A percentile compares a stretch with the other conserved stretches of the same genome.
Evolutionary conservation across 23 red algal genomes (phyloP).

Genomic region (Chondrus crispus): DNA sequence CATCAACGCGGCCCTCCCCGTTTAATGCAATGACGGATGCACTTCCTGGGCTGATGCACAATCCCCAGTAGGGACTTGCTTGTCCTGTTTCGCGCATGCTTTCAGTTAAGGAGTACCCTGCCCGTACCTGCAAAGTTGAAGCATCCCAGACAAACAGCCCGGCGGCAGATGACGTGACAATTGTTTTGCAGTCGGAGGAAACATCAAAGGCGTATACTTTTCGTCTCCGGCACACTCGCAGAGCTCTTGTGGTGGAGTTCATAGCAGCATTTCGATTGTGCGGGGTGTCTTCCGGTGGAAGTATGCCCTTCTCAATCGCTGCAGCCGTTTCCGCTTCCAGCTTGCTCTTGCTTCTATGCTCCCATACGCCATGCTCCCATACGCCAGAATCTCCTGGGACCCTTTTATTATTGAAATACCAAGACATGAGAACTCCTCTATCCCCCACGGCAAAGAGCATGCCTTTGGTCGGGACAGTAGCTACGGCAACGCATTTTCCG

Average conservation of each 20-base stretch:
- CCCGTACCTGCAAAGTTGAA: constrained; percentile 1
- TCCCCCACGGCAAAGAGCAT: constrained; percentile 56
- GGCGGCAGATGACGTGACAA: constrained; percentile 28
- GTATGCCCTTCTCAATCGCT: neutral
- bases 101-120: neutral
- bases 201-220: constrained; percentile 39
- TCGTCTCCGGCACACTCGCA: constrained; percentile 13
- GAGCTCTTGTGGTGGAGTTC: constrained; percentile 26
- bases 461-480: constrained; percentile 35
- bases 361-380: no score
- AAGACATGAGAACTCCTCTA: constrained; percentile 27
- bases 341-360: neutral
- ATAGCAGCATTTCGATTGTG: neutral
- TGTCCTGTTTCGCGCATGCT: neutral
- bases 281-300: neutral
- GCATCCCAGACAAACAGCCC: constrained; percentile 52
- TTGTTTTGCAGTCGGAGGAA: constrained; percentile 16
- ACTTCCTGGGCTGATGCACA: constrained; percentile 36
- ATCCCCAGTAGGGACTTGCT: constrained; percentile 45
- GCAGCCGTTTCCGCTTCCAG: constrained; percentile 9
- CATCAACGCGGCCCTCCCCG: constrained; percentile 48
- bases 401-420: constrained; percentile 35
- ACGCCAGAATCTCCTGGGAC: constrained; percentile 10
- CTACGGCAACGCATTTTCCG: constrained; percentile 29
- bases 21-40: constrained; percentile 30